Conservation (phyloP, 139 green algal species). For the Dunaliella sp. region DNA sequence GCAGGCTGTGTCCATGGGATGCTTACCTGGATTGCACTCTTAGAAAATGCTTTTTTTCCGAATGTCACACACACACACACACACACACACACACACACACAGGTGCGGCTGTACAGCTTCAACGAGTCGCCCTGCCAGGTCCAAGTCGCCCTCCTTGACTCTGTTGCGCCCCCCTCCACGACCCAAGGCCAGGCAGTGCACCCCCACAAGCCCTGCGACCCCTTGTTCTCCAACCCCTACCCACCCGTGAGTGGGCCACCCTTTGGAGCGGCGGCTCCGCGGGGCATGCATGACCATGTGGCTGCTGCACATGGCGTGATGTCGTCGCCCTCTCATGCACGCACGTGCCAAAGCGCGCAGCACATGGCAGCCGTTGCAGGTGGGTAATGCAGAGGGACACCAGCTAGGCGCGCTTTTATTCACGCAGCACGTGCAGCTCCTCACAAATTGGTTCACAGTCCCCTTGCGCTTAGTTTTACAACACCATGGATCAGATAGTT, state of each 20-base stretch:
- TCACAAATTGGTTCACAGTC: too few relatives aligned
- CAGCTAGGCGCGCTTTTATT: too few relatives aligned
- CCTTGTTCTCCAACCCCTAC: not conserved
- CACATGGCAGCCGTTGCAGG: not conserved
- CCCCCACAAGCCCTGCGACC: not conserved
- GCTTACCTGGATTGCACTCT: too few relatives aligned
- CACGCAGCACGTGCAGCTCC: too few relatives aligned
- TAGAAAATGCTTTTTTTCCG: too few relatives aligned
- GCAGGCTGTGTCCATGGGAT: too few relatives aligned
- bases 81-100: not conserved
- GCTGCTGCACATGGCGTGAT: not conserved
- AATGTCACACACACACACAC: not conserved
- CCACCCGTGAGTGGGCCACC: too few relatives aligned
- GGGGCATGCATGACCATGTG: too few relatives aligned
- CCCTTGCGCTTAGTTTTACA: too few relatives aligned
- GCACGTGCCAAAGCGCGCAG: not conserved
- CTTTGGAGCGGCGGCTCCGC: too few relatives aligned
- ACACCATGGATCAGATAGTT: too few relatives aligned
- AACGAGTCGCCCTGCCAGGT: not conserved
- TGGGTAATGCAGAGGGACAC: too few relatives aligned
- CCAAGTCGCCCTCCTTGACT: not conserved
- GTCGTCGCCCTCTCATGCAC: not conserved
- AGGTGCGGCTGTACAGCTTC: slow-evolving; percentile 12
- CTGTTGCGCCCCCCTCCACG: not conserved
- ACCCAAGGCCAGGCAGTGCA: not conserved